These are phyloP conservation scores for Cercospora canescens DNA, from an alignment of 2,329 filamentous ascomycete genomes.

Conservation along the genomic window DNA sequence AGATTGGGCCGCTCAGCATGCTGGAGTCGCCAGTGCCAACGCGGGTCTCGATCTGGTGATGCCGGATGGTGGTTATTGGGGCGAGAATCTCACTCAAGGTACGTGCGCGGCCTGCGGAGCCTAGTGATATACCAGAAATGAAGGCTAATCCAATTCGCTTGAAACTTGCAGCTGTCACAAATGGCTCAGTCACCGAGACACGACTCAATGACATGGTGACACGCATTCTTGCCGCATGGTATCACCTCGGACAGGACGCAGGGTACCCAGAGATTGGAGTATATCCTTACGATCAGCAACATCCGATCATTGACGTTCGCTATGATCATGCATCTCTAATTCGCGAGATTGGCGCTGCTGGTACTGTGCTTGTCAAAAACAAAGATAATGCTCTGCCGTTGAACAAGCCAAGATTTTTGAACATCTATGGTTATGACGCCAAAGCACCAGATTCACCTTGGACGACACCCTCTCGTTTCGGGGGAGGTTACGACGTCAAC, in stretches of 20 bases:
- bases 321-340: conserved; percentile 47
- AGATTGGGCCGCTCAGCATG: conserved; percentile 65
- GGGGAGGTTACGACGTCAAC: conserved; percentile 43
- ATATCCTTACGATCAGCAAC: conserved; percentile 22
- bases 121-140: not conserved
- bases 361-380: conserved; percentile 64
- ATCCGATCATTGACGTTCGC: conserved; percentile 59
- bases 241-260: conserved; percentile 58
- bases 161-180: conserved; percentile 53
- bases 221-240: conserved; percentile 53
- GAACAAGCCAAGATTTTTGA: conserved; percentile 42
- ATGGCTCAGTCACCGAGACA: conserved; percentile 50
- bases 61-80: conserved; percentile 47
- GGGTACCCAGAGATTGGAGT: conserved; percentile 23
- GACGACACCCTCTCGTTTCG: conserved; percentile 40
- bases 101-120: not conserved
- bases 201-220: conserved; percentile 62
- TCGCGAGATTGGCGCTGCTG: conserved; percentile 53
- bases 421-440: conserved; percentile 44
- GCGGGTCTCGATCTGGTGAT: conserved; percentile 67
- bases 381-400: conserved; percentile 57
- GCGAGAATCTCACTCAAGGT: conserved; percentile 39
- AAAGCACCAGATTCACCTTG: conserved; percentile 33
- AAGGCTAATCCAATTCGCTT: not conserved
- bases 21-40: conserved; percentile 59